A percentile compares a stretch with the other conserved stretches of the same genome.
Conservation (phyloP, 257 asterid species). For the Anisodus acutangulus region DNA sequence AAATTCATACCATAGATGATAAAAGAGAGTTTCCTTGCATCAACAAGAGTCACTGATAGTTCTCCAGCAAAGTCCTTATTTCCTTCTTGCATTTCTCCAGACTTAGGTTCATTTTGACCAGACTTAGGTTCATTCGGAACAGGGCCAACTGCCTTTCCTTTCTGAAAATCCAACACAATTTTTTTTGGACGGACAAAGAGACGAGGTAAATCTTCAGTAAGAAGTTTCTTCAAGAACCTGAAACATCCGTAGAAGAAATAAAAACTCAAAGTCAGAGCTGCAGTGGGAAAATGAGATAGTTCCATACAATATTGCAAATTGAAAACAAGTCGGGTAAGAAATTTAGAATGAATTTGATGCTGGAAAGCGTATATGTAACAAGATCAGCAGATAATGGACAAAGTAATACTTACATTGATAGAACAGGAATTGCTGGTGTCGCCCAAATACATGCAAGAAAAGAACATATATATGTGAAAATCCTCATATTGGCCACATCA, state of each 20-base stretch:
- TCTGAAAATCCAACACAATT: slow-evolving; percentile 88
- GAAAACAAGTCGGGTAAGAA: neutral
- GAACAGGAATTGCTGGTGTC: slow-evolving; percentile 91
- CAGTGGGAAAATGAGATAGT: neutral
- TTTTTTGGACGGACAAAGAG: slow-evolving; percentile 96
- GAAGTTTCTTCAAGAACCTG: slow-evolving; percentile 94
- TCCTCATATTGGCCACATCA: slow-evolving; percentile 20
- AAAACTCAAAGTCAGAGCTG: slow-evolving; percentile 3
- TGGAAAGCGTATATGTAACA: neutral
- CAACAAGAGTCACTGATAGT: slow-evolving; percentile 90
- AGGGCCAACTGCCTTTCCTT: slow-evolving; percentile 77
- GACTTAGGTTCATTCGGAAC: slow-evolving; percentile 48
- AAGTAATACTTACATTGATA: slow-evolving; percentile 77
- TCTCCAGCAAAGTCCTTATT: slow-evolving; percentile 82
- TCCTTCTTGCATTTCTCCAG: slow-evolving; percentile 85
- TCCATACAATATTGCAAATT: neutral
- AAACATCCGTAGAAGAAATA: slow-evolving; percentile 3
- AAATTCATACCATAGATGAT: slow-evolving; percentile 72
- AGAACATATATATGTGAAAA: slow-evolving; percentile 40
- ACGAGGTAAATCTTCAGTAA: slow-evolving; percentile 90
- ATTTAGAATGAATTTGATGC: slow-evolving; percentile 16
- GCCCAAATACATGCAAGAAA: slow-evolving; percentile 39
- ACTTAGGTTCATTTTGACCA: slow-evolving; percentile 46
- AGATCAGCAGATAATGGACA: slow-evolving; percentile 10
- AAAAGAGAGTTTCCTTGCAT: slow-evolving; percentile 84